Percentiles rank a stretch among this genome's conserved stretches.
These are phyloP conservation scores for Canavalia gladiata DNA, from an alignment of 306 rosid genomes.

Conservation along the genomic window DNA sequence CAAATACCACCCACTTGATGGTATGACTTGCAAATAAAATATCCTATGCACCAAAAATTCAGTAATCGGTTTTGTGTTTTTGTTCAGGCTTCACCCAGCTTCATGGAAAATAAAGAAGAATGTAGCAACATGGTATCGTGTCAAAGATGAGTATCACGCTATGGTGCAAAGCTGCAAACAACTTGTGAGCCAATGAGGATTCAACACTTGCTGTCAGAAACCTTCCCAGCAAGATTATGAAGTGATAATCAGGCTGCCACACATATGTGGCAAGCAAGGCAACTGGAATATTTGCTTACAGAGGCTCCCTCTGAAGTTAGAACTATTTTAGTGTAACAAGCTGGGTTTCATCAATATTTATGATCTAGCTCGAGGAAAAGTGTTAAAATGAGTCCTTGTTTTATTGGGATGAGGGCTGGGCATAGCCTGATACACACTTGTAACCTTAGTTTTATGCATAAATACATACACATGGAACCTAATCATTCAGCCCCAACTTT, in stretches of 20 bases:
- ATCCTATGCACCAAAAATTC: neutral
- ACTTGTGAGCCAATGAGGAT: neutral
- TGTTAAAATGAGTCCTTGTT: slow-evolving; percentile 19
- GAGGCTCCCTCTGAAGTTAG: neutral
- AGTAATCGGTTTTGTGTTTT: neutral
- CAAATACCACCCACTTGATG: neutral
- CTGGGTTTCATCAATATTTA: slow-evolving; percentile 8
- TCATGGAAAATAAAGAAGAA: neutral
- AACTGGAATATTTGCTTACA: slow-evolving; percentile 2
- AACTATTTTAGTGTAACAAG: neutral
- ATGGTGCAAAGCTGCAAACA: neutral
- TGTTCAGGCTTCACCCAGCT: neutral
- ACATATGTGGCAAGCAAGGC: neutral
- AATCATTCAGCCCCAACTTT: slow-evolving; percentile 27
- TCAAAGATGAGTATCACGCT: neutral
- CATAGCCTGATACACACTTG: neutral
- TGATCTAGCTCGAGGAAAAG: neutral
- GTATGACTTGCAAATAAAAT: neutral
- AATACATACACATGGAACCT: slow-evolving; percentile 1
- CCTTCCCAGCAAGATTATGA: neutral
- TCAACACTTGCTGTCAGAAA: neutral
- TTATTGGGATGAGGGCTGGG: neutral
- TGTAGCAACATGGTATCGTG: neutral
- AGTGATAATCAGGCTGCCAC: neutral
- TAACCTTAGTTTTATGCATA: slow-evolving; percentile 10